Conservation (phyloP, 179 eudicot genomes). For the Nepenthes alata region DNA sequence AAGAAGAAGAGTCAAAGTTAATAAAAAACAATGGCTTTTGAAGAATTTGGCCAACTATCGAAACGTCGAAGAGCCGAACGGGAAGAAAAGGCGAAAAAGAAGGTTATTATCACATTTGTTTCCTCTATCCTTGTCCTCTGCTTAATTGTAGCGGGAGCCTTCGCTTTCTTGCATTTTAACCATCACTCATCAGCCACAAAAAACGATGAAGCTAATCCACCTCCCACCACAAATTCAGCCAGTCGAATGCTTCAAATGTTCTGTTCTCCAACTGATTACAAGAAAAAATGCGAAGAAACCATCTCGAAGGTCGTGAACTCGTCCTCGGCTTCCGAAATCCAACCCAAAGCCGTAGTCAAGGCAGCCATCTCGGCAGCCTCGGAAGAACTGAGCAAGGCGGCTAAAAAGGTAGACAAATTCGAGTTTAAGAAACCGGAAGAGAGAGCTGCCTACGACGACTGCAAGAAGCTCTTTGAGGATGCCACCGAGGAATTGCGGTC, state of each 20-base stretch:
- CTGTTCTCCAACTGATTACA: constrained; percentile 57
- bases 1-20: not conserved
- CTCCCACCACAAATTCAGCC: not conserved
- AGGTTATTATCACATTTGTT: constrained; percentile 17
- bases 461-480: constrained; percentile 39
- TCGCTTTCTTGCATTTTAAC: constrained; percentile 13
- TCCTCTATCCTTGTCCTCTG: constrained; percentile 18
- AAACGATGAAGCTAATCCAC: not conserved
- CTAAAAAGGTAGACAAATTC: constrained; percentile 9
- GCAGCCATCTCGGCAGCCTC: constrained; percentile 24
- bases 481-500: constrained; percentile 49
- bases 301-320: constrained; percentile 26
- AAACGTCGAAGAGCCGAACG: constrained; percentile 50
- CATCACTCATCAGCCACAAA: not conserved
- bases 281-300: constrained; percentile 37
- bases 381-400: constrained; percentile 15
- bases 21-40: constrained; percentile 43
- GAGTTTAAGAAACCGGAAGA: constrained; percentile 21
- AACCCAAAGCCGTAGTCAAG: constrained; percentile 20
- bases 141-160: constrained; percentile 24
- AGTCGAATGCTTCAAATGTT: constrained; percentile 31
- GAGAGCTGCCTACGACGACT: constrained; percentile 17
- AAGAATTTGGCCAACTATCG: constrained; percentile 55
- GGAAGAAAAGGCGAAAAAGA: constrained; percentile 27
- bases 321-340: constrained; percentile 13